Evolutionary conservation across 129 eudicot genomes (phyloP).

Genomic region (Glebionis coronaria): DNA sequence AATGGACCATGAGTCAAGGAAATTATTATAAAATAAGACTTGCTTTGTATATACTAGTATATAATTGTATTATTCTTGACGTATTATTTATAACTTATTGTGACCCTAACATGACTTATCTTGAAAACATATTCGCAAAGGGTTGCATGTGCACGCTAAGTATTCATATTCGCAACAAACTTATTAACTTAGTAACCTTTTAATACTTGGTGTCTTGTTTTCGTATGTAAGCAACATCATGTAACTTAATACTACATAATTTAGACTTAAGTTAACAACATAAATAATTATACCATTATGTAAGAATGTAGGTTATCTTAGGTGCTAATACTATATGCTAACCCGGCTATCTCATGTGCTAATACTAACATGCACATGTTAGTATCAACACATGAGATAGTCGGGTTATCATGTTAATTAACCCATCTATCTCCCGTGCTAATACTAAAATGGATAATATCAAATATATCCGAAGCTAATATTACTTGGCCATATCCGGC

Average conservation of each 20-base stretch:
- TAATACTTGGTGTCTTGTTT: not conserved
- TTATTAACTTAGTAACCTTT: not conserved
- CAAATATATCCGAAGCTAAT: too few relatives aligned
- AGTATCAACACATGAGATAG: too few relatives aligned
- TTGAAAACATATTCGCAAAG: slow-evolving; percentile 1
- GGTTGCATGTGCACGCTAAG: slow-evolving; percentile 25
- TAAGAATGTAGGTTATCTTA: too few relatives aligned
- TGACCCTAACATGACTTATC: slow-evolving; percentile 18
- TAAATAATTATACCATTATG: too few relatives aligned
- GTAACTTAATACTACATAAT: not conserved
- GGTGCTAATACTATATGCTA: too few relatives aligned
- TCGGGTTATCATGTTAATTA: too few relatives aligned
- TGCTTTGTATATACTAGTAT: not conserved
- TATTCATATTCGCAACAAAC: slow-evolving; percentile 12
- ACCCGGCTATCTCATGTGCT: too few relatives aligned
- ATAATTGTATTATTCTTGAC: not conserved
- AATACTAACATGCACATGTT: too few relatives aligned
- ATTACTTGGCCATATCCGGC: too few relatives aligned
- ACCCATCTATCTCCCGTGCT: too few relatives aligned
- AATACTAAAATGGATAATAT: too few relatives aligned
- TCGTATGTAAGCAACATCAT: not conserved
- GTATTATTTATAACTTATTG: not conserved
- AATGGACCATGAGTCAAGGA: slow-evolving; percentile 2
- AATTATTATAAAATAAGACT: slow-evolving; percentile 1
- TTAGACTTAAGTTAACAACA: too few relatives aligned